Conservation (phyloP, 106 monocot species). For the Agapanthus africanus region DNA sequence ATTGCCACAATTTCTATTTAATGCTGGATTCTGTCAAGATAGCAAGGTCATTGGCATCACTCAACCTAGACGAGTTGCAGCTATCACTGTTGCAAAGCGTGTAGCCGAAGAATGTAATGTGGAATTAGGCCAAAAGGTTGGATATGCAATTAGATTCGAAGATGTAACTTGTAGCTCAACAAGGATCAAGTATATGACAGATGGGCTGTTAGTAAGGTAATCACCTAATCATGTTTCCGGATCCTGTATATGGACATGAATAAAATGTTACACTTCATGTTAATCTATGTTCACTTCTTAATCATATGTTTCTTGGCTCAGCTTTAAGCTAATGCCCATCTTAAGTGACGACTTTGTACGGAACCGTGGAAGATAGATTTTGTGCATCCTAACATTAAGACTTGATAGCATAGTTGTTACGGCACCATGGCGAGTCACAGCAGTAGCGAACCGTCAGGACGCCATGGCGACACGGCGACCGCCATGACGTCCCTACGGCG, state of each 20-base stretch:
- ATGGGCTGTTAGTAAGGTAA: slow-evolving; percentile 92
- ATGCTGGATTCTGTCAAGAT: slow-evolving; percentile 69
- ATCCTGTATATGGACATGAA: neutral
- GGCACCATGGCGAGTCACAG: too few species aligned
- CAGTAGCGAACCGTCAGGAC: too few species aligned
- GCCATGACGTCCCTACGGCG: too few species aligned
- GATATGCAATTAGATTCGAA: slow-evolving; percentile 94
- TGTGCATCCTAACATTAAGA: too few species aligned
- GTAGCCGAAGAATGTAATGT: slow-evolving; percentile 92
- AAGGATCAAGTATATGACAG: slow-evolving; percentile 97
- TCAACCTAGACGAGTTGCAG: slow-evolving; percentile 92
- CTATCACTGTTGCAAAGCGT: slow-evolving; percentile 93
- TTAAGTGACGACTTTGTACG: neutral
- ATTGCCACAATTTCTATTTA: slow-evolving; percentile 81
- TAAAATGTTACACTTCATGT: neutral
- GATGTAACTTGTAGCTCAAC: slow-evolving; percentile 73
- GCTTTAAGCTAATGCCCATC: neutral
- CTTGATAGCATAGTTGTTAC: too few species aligned
- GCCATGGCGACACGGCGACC: too few species aligned
- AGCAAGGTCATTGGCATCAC: slow-evolving; percentile 86
- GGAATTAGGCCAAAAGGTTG: slow-evolving; percentile 81
- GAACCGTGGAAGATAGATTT: neutral
- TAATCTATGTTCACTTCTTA: neutral
- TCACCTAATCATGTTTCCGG: slow-evolving; percentile 9
- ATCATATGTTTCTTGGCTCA: too few species aligned